Base-by-base conservation (phyloP, 768 basidiomycete species). In the Mycena olivaceomarginata region DNA sequence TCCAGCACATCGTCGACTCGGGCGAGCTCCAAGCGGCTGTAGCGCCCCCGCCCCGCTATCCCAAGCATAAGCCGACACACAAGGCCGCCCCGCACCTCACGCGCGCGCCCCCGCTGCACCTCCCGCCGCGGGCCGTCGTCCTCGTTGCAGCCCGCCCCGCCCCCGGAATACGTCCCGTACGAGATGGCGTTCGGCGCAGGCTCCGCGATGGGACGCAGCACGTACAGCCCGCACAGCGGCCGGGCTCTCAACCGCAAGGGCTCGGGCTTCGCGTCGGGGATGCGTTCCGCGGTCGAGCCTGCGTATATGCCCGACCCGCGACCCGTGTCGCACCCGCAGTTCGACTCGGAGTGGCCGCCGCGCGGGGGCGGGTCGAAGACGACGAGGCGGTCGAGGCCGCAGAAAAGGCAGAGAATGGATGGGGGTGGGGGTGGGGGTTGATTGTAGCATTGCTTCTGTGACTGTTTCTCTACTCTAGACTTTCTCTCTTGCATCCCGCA, bases 331-430 rank as follows among this genome's bases (percentile, higher is more conserved):
- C 51, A 64, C 37, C 76, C 77, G 57, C 46, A 18, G 8, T 71
- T 71, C 20, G 72, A 74, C 64, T 25, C 68, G 11, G 74, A 71
- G 67, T 77, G 76, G 71, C 72, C 68, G 73, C 70, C 70, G 48
- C 69, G 40, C 41, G 74, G 65, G 57, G 16, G 73, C 20, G 67
- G 40, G 65, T 5, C 4, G 57, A 68, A 39, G 59, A 63, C n/a
- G 62, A 68, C n/a, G 63, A 68, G 51, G 56, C 37, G 22, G 60
- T 37, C 64, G 65, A 72, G 13, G 43, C 46, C 60, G 45, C 66
- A 41, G 11, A 60, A 18, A 37, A 78, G 31, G 31, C 31, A 31
- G 31, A 31, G 31, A 31, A 31, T 31, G 31, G 31, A 31, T 31
- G 31, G 31, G 31, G 31, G 4, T 31, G 31, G 31, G 31, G 31